phyloP scores from a whole-genome alignment of 1,284 basidiomycete species.

The Microbotryum scabiosae region DNA sequence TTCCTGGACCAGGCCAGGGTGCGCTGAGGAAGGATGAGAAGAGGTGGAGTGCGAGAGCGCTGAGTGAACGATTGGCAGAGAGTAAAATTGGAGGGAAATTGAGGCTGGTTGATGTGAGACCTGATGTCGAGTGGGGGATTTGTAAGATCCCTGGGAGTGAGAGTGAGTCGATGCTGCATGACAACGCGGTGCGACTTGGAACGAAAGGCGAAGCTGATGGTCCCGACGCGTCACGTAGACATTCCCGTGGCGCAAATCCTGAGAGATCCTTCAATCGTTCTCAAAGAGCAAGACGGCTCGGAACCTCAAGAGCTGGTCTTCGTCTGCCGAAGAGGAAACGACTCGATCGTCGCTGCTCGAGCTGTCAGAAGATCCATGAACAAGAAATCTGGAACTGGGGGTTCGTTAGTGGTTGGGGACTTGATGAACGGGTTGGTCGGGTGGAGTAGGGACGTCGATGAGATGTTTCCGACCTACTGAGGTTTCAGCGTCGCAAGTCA shows the following conservation, averaged over 20 bases:
- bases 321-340: conserved; percentile 83
- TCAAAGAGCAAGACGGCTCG: conserved; percentile 12
- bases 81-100: conserved; percentile 12
- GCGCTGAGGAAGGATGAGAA: not conserved
- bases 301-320: conserved; percentile 40
- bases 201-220: not conserved
- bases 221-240: conserved; percentile 45
- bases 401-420: conserved; percentile 51
- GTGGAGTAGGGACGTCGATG: conserved; percentile 9
- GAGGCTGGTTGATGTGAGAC: conserved; percentile 70
- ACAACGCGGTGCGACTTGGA: not conserved
- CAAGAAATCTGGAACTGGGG: conserved; percentile 21
- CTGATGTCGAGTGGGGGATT: conserved; percentile 74
- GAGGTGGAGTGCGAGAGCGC: not conserved
- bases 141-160: conserved; percentile 65
- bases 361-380: conserved; percentile 45
- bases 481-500: no score
- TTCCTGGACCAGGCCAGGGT: conserved; percentile 55
- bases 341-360: conserved; percentile 76
- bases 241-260: conserved; percentile 57
- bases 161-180: conserved; percentile 49
- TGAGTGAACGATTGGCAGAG: conserved; percentile 7
- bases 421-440: conserved; percentile 60
- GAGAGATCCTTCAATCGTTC: conserved; percentile 47
- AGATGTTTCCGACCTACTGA: conserved; percentile 5